Conservation (phyloP, 805 yeast genomes). For the Candida stauntonica region DNA sequence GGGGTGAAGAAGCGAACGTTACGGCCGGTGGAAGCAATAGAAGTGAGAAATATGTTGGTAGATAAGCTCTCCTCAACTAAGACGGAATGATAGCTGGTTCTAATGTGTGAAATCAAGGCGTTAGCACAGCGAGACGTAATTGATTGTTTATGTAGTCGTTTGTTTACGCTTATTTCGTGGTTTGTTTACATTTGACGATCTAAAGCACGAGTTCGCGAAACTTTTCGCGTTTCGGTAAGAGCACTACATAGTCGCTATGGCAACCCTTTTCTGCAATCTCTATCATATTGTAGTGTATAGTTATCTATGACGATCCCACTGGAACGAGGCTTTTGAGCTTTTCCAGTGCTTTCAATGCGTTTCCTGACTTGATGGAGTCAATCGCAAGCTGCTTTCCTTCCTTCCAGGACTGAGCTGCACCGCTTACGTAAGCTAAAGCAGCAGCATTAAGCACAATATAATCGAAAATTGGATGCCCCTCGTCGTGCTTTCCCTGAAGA, state of each 20-base stretch:
- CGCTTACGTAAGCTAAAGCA: constrained; percentile 78
- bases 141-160: background rate
- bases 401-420: constrained; percentile 62
- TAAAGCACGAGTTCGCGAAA: background rate
- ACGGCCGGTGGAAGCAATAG: background rate
- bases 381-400: constrained; percentile 76
- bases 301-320: no score
- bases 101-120: no score
- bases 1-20: background rate
- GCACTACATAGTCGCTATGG: constrained; percentile 3
- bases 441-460: constrained; percentile 89
- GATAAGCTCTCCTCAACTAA: background rate
- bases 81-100: no score
- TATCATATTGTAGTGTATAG: no score
- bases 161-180: background rate
- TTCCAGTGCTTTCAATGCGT: constrained; percentile 57
- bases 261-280: constrained; percentile 2
- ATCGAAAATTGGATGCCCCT: constrained; percentile 68
- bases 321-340: constrained; percentile 37
- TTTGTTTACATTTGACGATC: background rate
- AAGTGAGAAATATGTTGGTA: background rate
- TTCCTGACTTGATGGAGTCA: constrained; percentile 60
- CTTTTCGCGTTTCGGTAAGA: no score
- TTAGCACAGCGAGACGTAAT: no score
- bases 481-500: constrained; percentile 40